A percentile compares a stretch with the other conserved stretches of the same genome.
These are phyloP conservation scores for Nitzschia inconspicua DNA, from an alignment of 108 stramenopile species.

Conservation along the genomic window DNA sequence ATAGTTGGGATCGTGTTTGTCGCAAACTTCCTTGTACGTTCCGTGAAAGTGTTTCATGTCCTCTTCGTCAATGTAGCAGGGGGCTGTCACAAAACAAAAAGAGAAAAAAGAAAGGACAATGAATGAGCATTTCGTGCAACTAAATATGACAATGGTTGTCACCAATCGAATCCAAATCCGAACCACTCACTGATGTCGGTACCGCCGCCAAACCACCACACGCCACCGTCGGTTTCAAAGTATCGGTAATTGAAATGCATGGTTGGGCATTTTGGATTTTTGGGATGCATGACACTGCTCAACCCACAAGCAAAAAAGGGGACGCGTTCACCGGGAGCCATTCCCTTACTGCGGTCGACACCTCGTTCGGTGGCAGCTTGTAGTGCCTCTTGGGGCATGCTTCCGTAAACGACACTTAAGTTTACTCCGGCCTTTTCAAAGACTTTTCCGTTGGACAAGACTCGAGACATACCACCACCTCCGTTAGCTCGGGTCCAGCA, in stretches of 20 bases:
- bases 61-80: conserved; percentile 90
- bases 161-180: no score
- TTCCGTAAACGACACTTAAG: conserved; percentile 95
- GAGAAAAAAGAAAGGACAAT: background rate
- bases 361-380: conserved; percentile 95
- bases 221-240: conserved; percentile 98
- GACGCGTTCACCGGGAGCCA: conserved; percentile 86
- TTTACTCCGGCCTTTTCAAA: conserved; percentile 99
- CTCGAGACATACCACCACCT: conserved; percentile 96
- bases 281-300: conserved; percentile 96
- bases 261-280: conserved; percentile 95
- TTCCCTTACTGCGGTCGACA: conserved; percentile 88
- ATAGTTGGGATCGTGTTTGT: conserved; percentile 95
- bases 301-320: conserved; percentile 98
- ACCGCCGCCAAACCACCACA: conserved; percentile 99
- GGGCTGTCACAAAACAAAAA: conserved; percentile 39
- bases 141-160: no score
- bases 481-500: conserved; percentile 93
- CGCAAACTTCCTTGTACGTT: conserved; percentile 97
- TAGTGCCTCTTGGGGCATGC: conserved; percentile 91
- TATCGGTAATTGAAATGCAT: conserved; percentile 99
- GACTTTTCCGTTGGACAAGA: conserved; percentile 91
- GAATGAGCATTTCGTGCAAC: background rate
- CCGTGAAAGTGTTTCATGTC: conserved; percentile 99
- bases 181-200: conserved; percentile 91